Base-by-base conservation (phyloP, 2,329 filamentous ascomycete species). In the Cladophialophora chaetospira region DNA sequence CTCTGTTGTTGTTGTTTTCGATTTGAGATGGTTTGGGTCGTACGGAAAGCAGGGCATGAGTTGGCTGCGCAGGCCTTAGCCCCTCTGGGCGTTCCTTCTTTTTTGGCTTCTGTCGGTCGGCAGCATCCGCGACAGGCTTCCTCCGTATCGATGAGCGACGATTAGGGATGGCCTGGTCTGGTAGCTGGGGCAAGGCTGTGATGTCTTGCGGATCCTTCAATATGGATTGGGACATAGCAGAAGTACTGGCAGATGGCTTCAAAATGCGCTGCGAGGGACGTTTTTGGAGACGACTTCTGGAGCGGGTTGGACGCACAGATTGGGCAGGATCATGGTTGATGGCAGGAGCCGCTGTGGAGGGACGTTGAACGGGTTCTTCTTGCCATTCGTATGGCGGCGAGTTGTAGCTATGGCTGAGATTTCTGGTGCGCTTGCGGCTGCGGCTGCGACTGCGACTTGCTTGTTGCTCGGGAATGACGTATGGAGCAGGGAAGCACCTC, bases 201-300 rank as follows among this genome's bases (percentile, higher is more conserved):
- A 44, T 28, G 25, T 50, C 48, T 28, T 54, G 23, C 21, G 40
- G 31, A 40, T 52, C 46, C 19, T 54, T 8, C 3, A 38, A 43
- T 46, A n/a, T 17, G 6, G 46, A 19, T 28, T 44, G 40, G 13
- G 46, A 42, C 52, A 59, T 59, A 3, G 31, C 46, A 15, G 51
- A 23, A 11, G 47, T 25, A 25, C 49, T 52, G 31, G 46, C 28
- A 13, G 56, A 47, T 5, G 11, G 51, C 40, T 52, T 59, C 46
- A 55, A 25, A 10, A 31, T 28, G 13, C 21, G 33, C 25, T 48
- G 21, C 6, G 57, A 54, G 15, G 49, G 49, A 15, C 31, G 53
- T 42, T 54, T 57, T 15, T 43, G 53, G 29, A 57, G 44, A 43
- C 57, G 57, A 47, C 49, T 57, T 42, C 57, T 53, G 8, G 57